Evolutionary conservation across 768 basidiomycete genomes (phyloP).

Genomic region (Leccinellum luteum): DNA sequence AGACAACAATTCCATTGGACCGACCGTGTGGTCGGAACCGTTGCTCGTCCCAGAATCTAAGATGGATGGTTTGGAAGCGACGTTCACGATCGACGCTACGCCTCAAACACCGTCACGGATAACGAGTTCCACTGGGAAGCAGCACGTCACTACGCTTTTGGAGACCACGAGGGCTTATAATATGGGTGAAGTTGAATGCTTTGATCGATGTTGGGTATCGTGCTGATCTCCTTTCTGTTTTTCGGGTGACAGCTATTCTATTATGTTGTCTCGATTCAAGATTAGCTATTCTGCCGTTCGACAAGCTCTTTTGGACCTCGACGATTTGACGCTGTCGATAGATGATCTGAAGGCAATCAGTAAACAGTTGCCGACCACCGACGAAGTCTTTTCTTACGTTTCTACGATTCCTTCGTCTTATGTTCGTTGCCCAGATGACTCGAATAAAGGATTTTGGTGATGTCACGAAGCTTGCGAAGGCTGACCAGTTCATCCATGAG

Average conservation of each 20-base stretch:
- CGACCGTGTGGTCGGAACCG: slow-evolving; percentile 73
- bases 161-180: slow-evolving; percentile 85
- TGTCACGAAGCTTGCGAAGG: slow-evolving; percentile 68
- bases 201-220: neutral
- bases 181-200: slow-evolving; percentile 49
- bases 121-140: slow-evolving; percentile 46
- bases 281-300: slow-evolving; percentile 61
- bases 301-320: slow-evolving; percentile 68
- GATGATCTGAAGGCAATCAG: slow-evolving; percentile 77
- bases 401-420: neutral
- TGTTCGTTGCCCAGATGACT: slow-evolving; percentile 42
- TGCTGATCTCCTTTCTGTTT: slow-evolving; percentile 1
- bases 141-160: slow-evolving; percentile 66
- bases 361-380: slow-evolving; percentile 73
- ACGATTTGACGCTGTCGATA: slow-evolving; percentile 64
- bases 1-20: slow-evolving; percentile 34
- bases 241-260: slow-evolving; percentile 50
- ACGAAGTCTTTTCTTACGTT: slow-evolving; percentile 53
- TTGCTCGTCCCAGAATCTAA: slow-evolving; percentile 44
- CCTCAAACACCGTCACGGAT: slow-evolving; percentile 42
- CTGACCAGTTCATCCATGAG: slow-evolving; percentile 81
- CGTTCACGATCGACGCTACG: slow-evolving; percentile 59
- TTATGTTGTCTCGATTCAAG: slow-evolving; percentile 81
- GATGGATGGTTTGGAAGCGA: slow-evolving; percentile 69
- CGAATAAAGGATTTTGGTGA: slow-evolving; percentile 71